Conservation (phyloP, 495 filamentous ascomycete species). For the Annulohypoxylon bovei region DNA sequence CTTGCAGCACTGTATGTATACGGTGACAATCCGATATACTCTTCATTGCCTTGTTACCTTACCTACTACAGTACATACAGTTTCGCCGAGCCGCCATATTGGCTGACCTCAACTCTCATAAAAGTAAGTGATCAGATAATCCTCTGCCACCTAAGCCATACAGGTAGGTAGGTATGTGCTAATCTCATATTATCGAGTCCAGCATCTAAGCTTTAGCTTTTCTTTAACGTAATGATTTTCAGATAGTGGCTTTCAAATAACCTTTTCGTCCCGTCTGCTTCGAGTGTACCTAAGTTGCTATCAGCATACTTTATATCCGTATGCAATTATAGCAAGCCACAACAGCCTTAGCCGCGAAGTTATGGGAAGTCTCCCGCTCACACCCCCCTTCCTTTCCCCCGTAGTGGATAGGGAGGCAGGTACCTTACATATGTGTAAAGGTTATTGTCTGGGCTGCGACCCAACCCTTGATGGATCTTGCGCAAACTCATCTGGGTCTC, state of each 20-base stretch:
- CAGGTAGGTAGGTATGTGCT: no score
- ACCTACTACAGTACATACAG: not conserved
- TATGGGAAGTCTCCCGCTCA: conserved; percentile 12
- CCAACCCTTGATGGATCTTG: conserved; percentile 1
- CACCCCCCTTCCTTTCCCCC: conserved; percentile 2
- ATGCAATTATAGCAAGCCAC: not conserved
- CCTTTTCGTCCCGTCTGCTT: not conserved
- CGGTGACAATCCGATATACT: not conserved
- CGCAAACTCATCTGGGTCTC: not conserved
- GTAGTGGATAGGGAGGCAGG: conserved; percentile 3
- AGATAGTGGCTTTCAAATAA: not conserved
- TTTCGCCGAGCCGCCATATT: conserved; percentile 19
- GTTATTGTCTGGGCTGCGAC: conserved; percentile 13
- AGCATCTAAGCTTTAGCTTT: not conserved
- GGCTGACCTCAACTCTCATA: not conserved
- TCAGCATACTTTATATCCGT: not conserved
- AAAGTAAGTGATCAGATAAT: conserved; percentile 3
- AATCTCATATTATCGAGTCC: not conserved
- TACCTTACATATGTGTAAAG: conserved; percentile 33
- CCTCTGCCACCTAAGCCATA: not conserved
- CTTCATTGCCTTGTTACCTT: no score
- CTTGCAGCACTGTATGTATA: conserved; percentile 14
- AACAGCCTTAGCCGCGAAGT: conserved; percentile 1
- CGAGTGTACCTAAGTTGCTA: not conserved
- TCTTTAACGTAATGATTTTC: no score